Evolutionary conservation across 2,329 filamentous ascomycete species (phyloP).

Genomic region (Alternaria arborescens): DNA sequence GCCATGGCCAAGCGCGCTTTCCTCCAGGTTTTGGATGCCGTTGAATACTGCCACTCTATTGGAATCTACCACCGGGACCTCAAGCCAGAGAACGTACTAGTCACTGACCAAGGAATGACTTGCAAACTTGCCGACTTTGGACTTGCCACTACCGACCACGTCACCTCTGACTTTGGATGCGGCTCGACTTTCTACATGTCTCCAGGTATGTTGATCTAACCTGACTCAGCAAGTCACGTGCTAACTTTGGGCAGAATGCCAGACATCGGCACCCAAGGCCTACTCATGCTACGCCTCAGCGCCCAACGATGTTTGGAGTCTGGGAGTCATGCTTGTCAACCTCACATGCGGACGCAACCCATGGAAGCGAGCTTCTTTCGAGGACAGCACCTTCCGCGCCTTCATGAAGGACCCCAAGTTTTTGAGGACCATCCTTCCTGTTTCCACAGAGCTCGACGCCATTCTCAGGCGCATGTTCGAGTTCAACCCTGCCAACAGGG

Average conservation of each 20-base stretch:
- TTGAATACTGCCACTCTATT: constrained; percentile 90
- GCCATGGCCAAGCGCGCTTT: constrained; percentile 85
- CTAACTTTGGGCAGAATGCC: constrained; percentile 74
- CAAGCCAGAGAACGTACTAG: constrained; percentile 97
- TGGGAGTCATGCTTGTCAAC: constrained; percentile 98
- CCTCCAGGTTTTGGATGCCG: constrained; percentile 94
- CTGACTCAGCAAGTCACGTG: constrained; percentile 22
- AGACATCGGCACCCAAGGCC: constrained; percentile 76
- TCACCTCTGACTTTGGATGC: constrained; percentile 94
- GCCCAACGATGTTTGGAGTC: constrained; percentile 96
- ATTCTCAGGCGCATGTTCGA: constrained; percentile 91
- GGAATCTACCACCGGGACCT: constrained; percentile 97
- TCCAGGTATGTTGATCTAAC: constrained; percentile 74
- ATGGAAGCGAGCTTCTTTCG: constrained; percentile 94
- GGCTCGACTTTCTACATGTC: constrained; percentile 99
- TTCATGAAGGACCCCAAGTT: constrained; percentile 87
- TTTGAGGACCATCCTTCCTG: constrained; percentile 87
- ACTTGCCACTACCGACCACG: constrained; percentile 82
- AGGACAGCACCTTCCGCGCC: constrained; percentile 94
- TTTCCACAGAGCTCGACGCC: constrained; percentile 87
- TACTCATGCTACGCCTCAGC: constrained; percentile 85
- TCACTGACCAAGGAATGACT: constrained; percentile 85
- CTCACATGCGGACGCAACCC: constrained; percentile 97
- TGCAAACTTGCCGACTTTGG: constrained; percentile 98
- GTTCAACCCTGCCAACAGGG: constrained; percentile 81